phyloP scores from a whole-genome alignment of 306 rosid genomes.

The Fragaria nilgerrensis region DNA sequence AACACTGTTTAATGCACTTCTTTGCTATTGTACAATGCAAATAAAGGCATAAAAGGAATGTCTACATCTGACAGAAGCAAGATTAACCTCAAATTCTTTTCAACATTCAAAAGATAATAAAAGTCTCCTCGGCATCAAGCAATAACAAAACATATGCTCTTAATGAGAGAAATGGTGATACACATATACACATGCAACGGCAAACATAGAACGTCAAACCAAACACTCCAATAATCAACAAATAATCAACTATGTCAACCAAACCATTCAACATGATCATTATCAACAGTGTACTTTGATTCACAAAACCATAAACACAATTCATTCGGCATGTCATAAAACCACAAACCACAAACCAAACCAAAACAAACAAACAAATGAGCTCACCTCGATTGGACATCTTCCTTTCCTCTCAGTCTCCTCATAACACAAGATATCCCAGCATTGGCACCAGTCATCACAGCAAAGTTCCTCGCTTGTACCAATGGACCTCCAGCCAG shows the following conservation, averaged over 20 bases:
- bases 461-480: slow-evolving; percentile 97
- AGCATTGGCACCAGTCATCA: slow-evolving; percentile 96
- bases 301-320: background rate
- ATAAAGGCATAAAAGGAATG: background rate
- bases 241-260: too few relatives aligned
- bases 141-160: background rate
- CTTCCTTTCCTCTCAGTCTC: slow-evolving; percentile 95
- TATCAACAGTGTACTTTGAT: background rate
- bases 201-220: too few relatives aligned
- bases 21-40: background rate
- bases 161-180: background rate
- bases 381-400: slow-evolving; percentile 79
- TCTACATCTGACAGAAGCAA: background rate
- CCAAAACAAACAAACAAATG: background rate
- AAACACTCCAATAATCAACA: too few relatives aligned
- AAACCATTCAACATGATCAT: background rate
- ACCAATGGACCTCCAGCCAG: slow-evolving; percentile 85
- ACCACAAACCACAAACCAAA: background rate
- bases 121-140: background rate
- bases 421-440: slow-evolving; percentile 89
- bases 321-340: slow-evolving; percentile 1
- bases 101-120: background rate
- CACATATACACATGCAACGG: too few relatives aligned
- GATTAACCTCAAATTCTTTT: background rate
- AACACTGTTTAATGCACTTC: background rate